phyloP scores from a whole-genome alignment of 768 basidiomycete species.

The Russula sp. region DNA sequence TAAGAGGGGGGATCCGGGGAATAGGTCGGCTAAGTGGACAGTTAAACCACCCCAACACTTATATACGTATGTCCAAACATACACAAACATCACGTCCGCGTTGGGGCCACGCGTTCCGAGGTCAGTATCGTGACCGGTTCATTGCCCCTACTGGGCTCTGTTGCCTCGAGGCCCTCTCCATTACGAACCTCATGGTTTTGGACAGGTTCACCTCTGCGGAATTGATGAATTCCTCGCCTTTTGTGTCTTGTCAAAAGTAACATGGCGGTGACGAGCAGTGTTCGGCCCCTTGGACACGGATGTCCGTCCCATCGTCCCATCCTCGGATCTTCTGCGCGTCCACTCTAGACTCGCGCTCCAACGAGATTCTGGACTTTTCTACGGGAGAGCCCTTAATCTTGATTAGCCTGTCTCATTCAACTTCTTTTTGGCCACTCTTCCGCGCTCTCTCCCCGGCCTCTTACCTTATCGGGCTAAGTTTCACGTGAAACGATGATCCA shows the following conservation, averaged over 20 bases:
- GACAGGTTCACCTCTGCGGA: background rate
- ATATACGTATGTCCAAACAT: conserved; percentile 9
- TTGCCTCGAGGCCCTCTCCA: conserved; percentile 3
- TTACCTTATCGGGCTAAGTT: background rate
- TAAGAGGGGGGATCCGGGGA: background rate
- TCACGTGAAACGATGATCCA: conserved; percentile 1
- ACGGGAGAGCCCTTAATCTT: too few relatives aligned
- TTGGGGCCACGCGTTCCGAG: background rate
- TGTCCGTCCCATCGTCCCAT: too few relatives aligned
- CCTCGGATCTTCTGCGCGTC: background rate
- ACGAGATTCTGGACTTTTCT: background rate
- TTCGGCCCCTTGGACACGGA: too few relatives aligned
- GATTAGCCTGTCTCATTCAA: background rate
- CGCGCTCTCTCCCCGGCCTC: background rate
- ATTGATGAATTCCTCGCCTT: background rate
- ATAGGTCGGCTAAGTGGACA: background rate
- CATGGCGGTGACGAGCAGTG: background rate
- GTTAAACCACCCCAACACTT: conserved; percentile 2
- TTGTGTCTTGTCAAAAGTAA: background rate
- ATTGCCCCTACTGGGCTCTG: background rate
- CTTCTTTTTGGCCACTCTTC: background rate
- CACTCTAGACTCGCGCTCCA: too few relatives aligned
- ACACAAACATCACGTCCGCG: conserved; percentile 12
- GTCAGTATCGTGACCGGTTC: background rate
- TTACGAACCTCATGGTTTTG: background rate